Percentiles rank a stretch among this genome's conserved stretches.
These are phyloP conservation scores for Ploettnerulaceae sp. DNA, from an alignment of 2,329 filamentous ascomycete species.

Conservation along the genomic window DNA sequence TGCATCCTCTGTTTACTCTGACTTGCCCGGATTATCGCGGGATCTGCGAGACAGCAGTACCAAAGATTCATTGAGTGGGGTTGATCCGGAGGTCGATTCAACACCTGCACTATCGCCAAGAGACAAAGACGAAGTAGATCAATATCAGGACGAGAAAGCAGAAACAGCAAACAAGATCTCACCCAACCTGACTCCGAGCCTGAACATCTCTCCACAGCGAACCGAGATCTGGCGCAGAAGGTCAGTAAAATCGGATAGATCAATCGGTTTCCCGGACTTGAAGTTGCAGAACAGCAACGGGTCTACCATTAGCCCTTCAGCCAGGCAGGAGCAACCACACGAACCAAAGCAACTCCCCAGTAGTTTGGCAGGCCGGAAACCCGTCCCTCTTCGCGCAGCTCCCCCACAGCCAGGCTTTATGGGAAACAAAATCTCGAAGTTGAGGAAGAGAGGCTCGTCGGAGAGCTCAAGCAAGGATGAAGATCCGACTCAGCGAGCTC, in stretches of 20 bases:
- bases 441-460: constrained; percentile 28
- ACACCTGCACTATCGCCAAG: constrained; percentile 26
- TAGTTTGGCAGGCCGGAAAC: constrained; percentile 23
- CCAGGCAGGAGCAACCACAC: constrained; percentile 17
- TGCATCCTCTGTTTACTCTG: constrained; percentile 28
- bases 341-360: constrained; percentile 20
- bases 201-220: constrained; percentile 21
- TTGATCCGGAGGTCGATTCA: constrained; percentile 22
- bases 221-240: constrained; percentile 32
- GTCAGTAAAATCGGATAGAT: constrained; percentile 27
- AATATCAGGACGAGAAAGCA: constrained; percentile 1
- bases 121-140: constrained; percentile 16
- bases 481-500: constrained; percentile 13
- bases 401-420: constrained; percentile 31
- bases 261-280: constrained; percentile 28
- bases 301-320: constrained; percentile 28
- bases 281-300: constrained; percentile 32
- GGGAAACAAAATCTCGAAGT: constrained; percentile 31
- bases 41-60: constrained; percentile 24
- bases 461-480: constrained; percentile 15
- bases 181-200: constrained; percentile 20
- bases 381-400: constrained; percentile 27
- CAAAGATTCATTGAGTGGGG: constrained; percentile 26
- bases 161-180: constrained; percentile 16
- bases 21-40: constrained; percentile 22